Percentiles rank a stretch among this genome's conserved stretches.
Conservation (phyloP, 2,329 filamentous ascomycete species). For the Epichloe aotearoae region DNA sequence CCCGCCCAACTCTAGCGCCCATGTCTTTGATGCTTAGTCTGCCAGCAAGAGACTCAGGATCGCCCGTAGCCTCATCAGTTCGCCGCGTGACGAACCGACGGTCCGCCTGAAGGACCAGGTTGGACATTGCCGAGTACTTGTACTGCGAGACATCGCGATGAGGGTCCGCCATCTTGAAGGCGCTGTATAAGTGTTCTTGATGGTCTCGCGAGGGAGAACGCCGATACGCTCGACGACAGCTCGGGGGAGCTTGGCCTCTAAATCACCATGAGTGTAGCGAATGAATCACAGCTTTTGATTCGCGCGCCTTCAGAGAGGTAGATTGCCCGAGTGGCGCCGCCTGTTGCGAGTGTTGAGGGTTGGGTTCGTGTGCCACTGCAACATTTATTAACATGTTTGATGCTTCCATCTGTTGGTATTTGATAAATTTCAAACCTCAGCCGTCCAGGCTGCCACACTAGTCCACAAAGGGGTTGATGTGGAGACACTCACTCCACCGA, state of each 20-base stretch:
- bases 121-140: slow-evolving; percentile 99
- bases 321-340: slow-evolving; percentile 10
- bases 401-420: background rate
- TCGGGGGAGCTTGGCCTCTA: slow-evolving; percentile 18
- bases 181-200: slow-evolving; percentile 11
- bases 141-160: slow-evolving; percentile 84
- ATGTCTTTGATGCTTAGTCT: slow-evolving; percentile 90
- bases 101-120: slow-evolving; percentile 99
- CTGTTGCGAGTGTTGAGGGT: slow-evolving; percentile 13
- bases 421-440: slow-evolving; percentile 24
- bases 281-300: slow-evolving; percentile 6
- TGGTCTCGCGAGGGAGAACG: slow-evolving; percentile 16
- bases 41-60: slow-evolving; percentile 92
- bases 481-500: background rate
- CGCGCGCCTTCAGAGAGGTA: slow-evolving; percentile 5
- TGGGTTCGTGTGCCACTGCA: slow-evolving; percentile 5
- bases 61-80: slow-evolving; percentile 88
- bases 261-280: slow-evolving; percentile 21
- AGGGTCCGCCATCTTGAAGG: slow-evolving; percentile 55
- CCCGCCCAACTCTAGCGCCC: slow-evolving; percentile 71
- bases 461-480: slow-evolving; percentile 1
- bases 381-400: background rate
- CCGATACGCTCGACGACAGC: slow-evolving; percentile 25
- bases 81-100: slow-evolving; percentile 86
- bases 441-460: slow-evolving; percentile 9